A percentile compares a stretch with the other conserved stretches of the same genome.
phyloP scores from a whole-genome alignment of 805 yeast species.

The Candida chilensis region DNA sequence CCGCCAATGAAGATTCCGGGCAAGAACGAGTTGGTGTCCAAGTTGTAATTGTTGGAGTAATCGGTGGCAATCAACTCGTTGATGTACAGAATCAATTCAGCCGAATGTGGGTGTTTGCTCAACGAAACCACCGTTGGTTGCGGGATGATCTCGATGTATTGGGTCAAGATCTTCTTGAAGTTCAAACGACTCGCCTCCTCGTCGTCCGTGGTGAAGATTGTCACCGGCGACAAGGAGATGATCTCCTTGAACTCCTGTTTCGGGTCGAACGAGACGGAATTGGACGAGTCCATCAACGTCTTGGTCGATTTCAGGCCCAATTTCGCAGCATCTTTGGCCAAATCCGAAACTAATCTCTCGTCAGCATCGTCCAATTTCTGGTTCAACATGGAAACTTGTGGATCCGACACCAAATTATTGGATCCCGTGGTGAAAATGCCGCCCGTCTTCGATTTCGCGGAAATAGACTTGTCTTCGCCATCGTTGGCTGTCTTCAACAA shows the following conservation, averaged over 20 bases:
- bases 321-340: too few relatives aligned
- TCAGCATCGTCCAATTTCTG: too few relatives aligned
- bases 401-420: too few relatives aligned
- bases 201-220: slow-evolving; percentile 14
- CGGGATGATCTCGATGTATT: slow-evolving; percentile 16
- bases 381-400: too few relatives aligned
- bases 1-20: slow-evolving; percentile 25
- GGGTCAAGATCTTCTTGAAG: slow-evolving; percentile 10
- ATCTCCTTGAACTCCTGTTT: slow-evolving; percentile 19
- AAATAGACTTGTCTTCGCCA: too few relatives aligned
- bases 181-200: slow-evolving; percentile 5
- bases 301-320: too few relatives aligned
- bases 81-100: slow-evolving; percentile 14
- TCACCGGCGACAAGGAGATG: slow-evolving; percentile 17
- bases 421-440: too few relatives aligned
- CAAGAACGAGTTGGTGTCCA: slow-evolving; percentile 3
- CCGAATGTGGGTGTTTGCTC: slow-evolving; percentile 19
- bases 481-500: too few relatives aligned
- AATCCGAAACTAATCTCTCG: too few relatives aligned
- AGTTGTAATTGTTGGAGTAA: slow-evolving; percentile 6
- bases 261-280: slow-evolving; percentile 6
- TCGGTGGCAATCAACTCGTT: slow-evolving; percentile 7
- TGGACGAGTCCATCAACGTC: too few relatives aligned
- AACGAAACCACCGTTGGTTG: slow-evolving; percentile 21
- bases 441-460: too few relatives aligned